These are phyloP conservation scores for Vaccinium darrowii DNA, from an alignment of 148 eudicot genomes.

Conservation along the genomic window DNA sequence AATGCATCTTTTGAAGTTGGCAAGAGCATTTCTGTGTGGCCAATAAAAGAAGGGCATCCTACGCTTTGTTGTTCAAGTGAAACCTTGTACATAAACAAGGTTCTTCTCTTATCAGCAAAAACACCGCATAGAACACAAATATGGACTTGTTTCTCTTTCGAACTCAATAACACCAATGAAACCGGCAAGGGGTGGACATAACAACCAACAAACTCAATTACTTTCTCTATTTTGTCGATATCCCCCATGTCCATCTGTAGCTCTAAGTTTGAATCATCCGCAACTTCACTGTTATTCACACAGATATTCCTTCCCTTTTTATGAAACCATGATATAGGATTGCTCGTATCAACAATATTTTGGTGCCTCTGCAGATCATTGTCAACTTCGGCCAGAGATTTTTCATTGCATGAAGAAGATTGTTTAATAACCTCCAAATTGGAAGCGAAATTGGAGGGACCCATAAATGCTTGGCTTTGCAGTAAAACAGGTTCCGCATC, in stretches of 20 bases:
- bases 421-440: slow-evolving; percentile 18
- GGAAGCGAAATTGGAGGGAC: slow-evolving; percentile 7
- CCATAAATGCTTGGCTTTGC: slow-evolving; percentile 19
- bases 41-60: slow-evolving; percentile 70
- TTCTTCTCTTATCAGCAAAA: slow-evolving; percentile 38
- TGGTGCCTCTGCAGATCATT: slow-evolving; percentile 11
- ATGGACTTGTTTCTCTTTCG: slow-evolving; percentile 42
- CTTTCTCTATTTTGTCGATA: slow-evolving; percentile 23
- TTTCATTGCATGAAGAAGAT: slow-evolving; percentile 9
- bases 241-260: slow-evolving; percentile 18
- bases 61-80: slow-evolving; percentile 30
- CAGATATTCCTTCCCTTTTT: slow-evolving; percentile 27
- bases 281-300: slow-evolving; percentile 25
- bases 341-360: slow-evolving; percentile 18
- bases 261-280: slow-evolving; percentile 23
- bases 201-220: slow-evolving; percentile 52
- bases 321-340: slow-evolving; percentile 17
- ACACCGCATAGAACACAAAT: slow-evolving; percentile 69
- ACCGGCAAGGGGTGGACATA: slow-evolving; percentile 62
- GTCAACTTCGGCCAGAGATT: slow-evolving; percentile 6
- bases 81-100: slow-evolving; percentile 62
- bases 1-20: slow-evolving; percentile 51
- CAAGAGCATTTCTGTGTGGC: slow-evolving; percentile 54
- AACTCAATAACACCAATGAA: slow-evolving; percentile 56
- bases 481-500: slow-evolving; percentile 16